Evolutionary conservation across 768 basidiomycete species (phyloP).

Genomic region (Termitomyces titanicus): DNA sequence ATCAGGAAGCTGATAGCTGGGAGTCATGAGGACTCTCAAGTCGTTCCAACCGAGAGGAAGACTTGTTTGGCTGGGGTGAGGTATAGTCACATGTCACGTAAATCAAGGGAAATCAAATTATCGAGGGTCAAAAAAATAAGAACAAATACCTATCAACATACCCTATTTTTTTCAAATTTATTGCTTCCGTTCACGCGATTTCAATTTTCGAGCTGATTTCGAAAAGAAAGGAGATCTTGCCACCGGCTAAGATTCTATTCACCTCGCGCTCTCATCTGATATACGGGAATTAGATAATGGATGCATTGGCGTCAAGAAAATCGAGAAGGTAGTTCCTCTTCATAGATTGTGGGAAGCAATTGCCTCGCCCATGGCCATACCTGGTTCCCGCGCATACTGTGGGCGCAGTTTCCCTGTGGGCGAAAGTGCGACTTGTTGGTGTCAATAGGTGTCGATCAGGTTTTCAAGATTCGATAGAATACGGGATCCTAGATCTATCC

Average conservation of each 20-base stretch:
- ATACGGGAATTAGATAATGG: not conserved
- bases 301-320: not conserved
- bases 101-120: conserved; percentile 9
- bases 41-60: conserved; percentile 7
- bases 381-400: not conserved
- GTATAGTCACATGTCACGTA: conserved; percentile 8
- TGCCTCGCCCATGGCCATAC: not conserved
- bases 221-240: conserved; percentile 8
- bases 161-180: conserved; percentile 3
- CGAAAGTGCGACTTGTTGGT: conserved; percentile 16
- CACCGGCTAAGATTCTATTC: not conserved
- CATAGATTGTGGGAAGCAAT: not conserved
- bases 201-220: too few relatives aligned
- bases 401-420: conserved; percentile 10
- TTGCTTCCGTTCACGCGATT: conserved; percentile 17
- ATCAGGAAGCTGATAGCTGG: conserved; percentile 42
- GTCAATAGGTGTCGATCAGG: too few relatives aligned
- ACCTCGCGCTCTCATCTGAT: not conserved
- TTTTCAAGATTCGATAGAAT: too few relatives aligned
- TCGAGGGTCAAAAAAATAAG: conserved; percentile 13
- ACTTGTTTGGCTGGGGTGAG: not conserved
- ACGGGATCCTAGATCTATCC: conserved; percentile 22
- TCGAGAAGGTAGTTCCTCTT: not conserved
- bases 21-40: conserved; percentile 11
- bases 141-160: not conserved